A percentile compares a stretch with the other conserved stretches of the same genome.
Evolutionary conservation across 2,329 filamentous ascomycete species (phyloP).

Genomic region (Sporothrix phasma): DNA sequence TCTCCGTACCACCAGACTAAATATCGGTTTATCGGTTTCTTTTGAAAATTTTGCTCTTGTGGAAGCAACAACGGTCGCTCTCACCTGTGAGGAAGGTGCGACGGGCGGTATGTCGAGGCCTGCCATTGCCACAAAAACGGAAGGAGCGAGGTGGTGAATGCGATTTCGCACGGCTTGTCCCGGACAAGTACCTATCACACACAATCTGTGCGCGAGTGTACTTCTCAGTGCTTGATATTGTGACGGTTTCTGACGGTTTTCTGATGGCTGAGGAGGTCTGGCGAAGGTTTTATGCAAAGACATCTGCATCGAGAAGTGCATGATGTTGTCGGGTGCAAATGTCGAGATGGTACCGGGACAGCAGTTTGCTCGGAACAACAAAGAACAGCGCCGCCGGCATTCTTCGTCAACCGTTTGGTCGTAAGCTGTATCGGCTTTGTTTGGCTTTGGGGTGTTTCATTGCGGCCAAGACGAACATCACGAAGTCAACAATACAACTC

Average conservation of each 20-base stretch:
- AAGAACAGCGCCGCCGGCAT: too few species aligned
- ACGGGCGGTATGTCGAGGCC: background rate
- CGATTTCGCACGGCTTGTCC: background rate
- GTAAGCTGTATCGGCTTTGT: too few species aligned
- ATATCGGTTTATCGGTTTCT: background rate
- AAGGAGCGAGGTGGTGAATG: background rate
- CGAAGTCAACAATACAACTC: too few species aligned
- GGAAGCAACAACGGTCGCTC: background rate
- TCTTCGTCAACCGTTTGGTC: too few species aligned
- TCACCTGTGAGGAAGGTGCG: slow-evolving; percentile 3
- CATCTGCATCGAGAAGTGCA: background rate
- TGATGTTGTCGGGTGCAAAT: too few species aligned
- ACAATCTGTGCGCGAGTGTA: background rate
- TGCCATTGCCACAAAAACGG: background rate
- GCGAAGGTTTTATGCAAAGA: background rate
- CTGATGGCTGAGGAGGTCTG: too few species aligned
- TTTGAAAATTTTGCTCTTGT: background rate
- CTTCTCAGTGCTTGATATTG: background rate
- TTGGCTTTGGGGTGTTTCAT: too few species aligned
- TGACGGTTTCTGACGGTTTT: too few species aligned
- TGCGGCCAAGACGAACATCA: too few species aligned
- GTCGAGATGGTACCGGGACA: too few species aligned
- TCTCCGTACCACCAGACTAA: background rate
- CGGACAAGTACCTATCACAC: background rate
- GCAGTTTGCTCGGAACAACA: too few species aligned